A percentile compares a stretch with the other conserved stretches of the same genome.
phyloP scores from a whole-genome alignment of 2,329 filamentous ascomycete species.

The Calcarisporium arbuscula region DNA sequence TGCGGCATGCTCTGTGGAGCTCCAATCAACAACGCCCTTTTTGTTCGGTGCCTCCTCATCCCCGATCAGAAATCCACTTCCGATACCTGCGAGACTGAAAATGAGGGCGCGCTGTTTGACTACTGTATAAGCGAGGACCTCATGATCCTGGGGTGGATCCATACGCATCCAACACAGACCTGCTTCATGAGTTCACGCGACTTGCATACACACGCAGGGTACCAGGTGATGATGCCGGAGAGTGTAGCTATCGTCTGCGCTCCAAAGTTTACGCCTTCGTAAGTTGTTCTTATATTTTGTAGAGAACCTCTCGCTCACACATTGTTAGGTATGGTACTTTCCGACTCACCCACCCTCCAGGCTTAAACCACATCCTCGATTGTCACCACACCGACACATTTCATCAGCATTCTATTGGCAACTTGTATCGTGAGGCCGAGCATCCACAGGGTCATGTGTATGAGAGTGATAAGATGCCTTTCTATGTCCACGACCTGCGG shows the following conservation, averaged over 20 bases:
- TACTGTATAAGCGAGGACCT: slow-evolving; percentile 82
- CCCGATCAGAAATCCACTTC: slow-evolving; percentile 85
- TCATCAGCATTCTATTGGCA: slow-evolving; percentile 62
- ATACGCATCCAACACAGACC: slow-evolving; percentile 92
- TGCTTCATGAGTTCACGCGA: slow-evolving; percentile 97
- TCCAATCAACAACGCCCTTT: slow-evolving; percentile 85
- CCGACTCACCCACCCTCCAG: slow-evolving; percentile 86
- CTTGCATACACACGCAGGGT: slow-evolving; percentile 86
- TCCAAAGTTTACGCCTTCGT: slow-evolving; percentile 71
- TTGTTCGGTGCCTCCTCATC: slow-evolving; percentile 82
- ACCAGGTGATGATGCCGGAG: slow-evolving; percentile 94
- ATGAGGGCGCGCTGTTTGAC: slow-evolving; percentile 78
- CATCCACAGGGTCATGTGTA: slow-evolving; percentile 63
- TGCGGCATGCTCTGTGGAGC: slow-evolving; percentile 93
- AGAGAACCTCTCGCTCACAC: slow-evolving; percentile 8
- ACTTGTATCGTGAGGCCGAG: slow-evolving; percentile 72
- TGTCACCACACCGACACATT: slow-evolving; percentile 78
- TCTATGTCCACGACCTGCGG: slow-evolving; percentile 49
- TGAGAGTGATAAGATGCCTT: slow-evolving; percentile 59
- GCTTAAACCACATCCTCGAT: slow-evolving; percentile 73
- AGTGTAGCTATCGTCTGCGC: slow-evolving; percentile 96
- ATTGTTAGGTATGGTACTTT: slow-evolving; percentile 77
- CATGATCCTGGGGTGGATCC: slow-evolving; percentile 91
- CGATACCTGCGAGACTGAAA: slow-evolving; percentile 91
- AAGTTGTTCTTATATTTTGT: slow-evolving; percentile 37